Conservation (phyloP, 2,329 filamentous ascomycete species). For the Curvularia spicifera region DNA sequence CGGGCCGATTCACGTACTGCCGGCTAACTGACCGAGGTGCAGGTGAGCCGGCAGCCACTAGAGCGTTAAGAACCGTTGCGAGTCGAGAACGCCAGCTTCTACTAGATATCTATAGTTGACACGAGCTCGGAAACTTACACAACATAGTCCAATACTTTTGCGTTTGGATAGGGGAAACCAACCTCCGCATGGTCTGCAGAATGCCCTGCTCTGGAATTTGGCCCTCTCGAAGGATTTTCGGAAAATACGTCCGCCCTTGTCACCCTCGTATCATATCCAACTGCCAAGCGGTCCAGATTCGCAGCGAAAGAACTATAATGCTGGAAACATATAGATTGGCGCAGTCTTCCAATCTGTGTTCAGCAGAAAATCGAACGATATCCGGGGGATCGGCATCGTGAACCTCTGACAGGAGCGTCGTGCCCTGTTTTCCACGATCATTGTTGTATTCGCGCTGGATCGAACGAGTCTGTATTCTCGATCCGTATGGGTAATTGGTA, state of each 20-base stretch:
- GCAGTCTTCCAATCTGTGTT: not conserved
- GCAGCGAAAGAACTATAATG: not conserved
- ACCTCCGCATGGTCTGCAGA: not conserved
- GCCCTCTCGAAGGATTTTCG: not conserved
- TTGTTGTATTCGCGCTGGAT: not conserved
- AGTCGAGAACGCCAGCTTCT: not conserved
- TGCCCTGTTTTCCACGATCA: not conserved
- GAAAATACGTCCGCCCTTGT: not conserved
- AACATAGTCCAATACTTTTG: too few relatives aligned
- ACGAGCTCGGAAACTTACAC: not conserved
- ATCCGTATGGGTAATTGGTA: not conserved
- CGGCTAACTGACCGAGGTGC: not conserved
- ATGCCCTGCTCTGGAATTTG: not conserved
- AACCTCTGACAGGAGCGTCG: not conserved
- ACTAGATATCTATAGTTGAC: not conserved
- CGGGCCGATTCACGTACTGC: not conserved
- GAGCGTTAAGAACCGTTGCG: not conserved
- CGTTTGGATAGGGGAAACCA: not conserved
- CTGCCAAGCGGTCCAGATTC: constrained; percentile 2
- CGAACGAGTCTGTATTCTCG: not conserved
- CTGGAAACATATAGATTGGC: not conserved
- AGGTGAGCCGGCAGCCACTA: not conserved
- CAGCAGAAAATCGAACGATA: not conserved
- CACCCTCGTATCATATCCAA: not conserved
- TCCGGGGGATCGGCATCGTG: not conserved